phyloP scores from a whole-genome alignment of 2,329 filamentous ascomycete species.

The Metarhizium sp. region DNA sequence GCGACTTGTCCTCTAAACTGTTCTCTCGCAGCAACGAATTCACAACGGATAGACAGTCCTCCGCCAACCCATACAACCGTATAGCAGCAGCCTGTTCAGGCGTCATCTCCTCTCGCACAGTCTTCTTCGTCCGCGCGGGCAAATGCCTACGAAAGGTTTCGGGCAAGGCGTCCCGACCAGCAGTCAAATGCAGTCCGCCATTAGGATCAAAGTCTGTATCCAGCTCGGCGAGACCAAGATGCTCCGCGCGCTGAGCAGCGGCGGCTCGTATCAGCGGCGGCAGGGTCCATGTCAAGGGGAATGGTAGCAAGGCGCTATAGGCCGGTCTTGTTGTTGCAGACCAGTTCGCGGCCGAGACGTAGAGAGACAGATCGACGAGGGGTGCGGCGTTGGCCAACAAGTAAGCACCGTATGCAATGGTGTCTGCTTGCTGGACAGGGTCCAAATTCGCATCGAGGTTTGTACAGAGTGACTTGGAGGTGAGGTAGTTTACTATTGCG shows the following conservation, averaged over 20 bases:
- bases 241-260: constrained; percentile 60
- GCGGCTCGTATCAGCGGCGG: constrained; percentile 63
- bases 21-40: constrained; percentile 40
- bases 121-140: constrained; percentile 38
- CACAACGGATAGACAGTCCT: constrained; percentile 62
- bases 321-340: constrained; percentile 65
- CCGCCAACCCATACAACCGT: constrained; percentile 62
- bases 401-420: constrained; percentile 53
- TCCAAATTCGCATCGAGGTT: constrained; percentile 31
- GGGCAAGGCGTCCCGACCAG: constrained; percentile 27
- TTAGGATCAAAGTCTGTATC: constrained; percentile 47
- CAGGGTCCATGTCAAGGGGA: constrained; percentile 81
- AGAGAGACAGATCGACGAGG: constrained; percentile 78
- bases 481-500: constrained; percentile 50
- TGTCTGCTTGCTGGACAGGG: constrained; percentile 33
- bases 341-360: constrained; percentile 87
- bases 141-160: constrained; percentile 30
- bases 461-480: constrained; percentile 22
- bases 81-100: constrained; percentile 67
- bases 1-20: constrained; percentile 1
- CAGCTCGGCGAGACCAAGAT: constrained; percentile 59
- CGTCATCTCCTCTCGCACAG: constrained; percentile 52
- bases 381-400: constrained; percentile 65
- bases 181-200: constrained; percentile 24
- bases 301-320: constrained; percentile 70